Percentiles rank a stretch among this genome's conserved stretches.
These are phyloP conservation scores for Cetradonia linearis DNA, from an alignment of 495 filamentous ascomycete genomes.

Conservation along the genomic window DNA sequence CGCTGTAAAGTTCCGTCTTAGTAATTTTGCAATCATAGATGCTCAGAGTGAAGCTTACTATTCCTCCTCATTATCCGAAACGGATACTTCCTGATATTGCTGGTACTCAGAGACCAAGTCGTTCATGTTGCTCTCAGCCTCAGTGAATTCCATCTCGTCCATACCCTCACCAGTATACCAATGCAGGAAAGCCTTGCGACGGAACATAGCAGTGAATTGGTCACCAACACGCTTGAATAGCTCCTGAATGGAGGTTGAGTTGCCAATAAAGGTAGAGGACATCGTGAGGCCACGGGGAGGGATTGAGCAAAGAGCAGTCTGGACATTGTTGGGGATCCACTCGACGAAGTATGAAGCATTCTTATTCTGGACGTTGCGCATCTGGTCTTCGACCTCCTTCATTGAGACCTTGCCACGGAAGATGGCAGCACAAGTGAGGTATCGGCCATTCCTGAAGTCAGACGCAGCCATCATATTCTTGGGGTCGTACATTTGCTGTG, in stretches of 20 bases:
- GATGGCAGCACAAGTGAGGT: conserved; percentile 99
- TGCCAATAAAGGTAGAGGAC: conserved; percentile 98
- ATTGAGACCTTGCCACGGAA: conserved; percentile 99
- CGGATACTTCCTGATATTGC: conserved; percentile 98
- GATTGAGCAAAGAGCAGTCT: conserved; percentile 99
- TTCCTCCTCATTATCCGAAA: conserved; percentile 64
- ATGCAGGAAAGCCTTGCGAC: conserved; percentile 99
- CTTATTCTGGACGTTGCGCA: conserved; percentile 99
- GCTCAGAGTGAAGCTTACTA: conserved; percentile 34
- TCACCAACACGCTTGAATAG: conserved; percentile 99
- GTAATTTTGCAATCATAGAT: neutral
- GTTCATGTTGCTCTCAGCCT: conserved; percentile 99
- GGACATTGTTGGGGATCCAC: conserved; percentile 99
- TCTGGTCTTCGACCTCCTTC: conserved; percentile 99
- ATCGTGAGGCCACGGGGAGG: conserved; percentile 97
- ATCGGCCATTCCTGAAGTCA: conserved; percentile 99
- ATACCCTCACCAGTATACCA: conserved; percentile 99
- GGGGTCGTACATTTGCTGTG: conserved; percentile 99
- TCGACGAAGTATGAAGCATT: conserved; percentile 99
- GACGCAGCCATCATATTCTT: conserved; percentile 99
- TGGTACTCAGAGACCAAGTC: conserved; percentile 99
- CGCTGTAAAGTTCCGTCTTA: neutral
- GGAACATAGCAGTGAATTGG: conserved; percentile 99
- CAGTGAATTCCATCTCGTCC: conserved; percentile 99
- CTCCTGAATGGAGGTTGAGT: conserved; percentile 99